Evolutionary conservation across 2,329 filamentous ascomycete species (phyloP), one percentile per base, ranked within the genome.

Genomic region (Claviceps paspali): DNA sequence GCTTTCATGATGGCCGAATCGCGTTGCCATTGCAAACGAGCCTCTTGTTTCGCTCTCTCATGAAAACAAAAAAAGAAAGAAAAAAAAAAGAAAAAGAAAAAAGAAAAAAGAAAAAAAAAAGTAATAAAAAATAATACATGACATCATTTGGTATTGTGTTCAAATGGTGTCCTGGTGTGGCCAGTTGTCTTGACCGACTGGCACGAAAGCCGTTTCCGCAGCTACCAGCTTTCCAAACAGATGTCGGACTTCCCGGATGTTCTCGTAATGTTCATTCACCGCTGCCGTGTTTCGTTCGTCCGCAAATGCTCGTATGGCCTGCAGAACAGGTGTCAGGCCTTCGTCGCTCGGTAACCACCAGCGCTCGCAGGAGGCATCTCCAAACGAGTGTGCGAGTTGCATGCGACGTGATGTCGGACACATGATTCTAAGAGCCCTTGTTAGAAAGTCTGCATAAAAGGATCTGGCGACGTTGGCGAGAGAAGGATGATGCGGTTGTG

Each of bases 321-420:
- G 78, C 38, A 95, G 67, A 29, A 92, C 73, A 1, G 73, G 71
- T 9, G 73, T 79, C 49, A 82, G 82, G 2, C 73, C 76, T 60
- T 88, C 81, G 43, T 84, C 74, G 53, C 91, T 72, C 2, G 86
- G 83, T 3, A 95, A 70, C 91, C 91, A 98, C 84, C 86, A 95
- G 40, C 79, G 68, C 31, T 73, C 73, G 37, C 86, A 75, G 15
- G 78, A 75, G 11, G 74, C 69, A 30, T 83, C 72, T 41, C 71
- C 65, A 67, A 91, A 94, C 18, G 84, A 56, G 33, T 81, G 70
- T 23, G 82, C 76, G 70, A 96, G 80, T 45, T 79, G 78, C 23
- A 62, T 66, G 40, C 88, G 79, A 48, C 88, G 77, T 10, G 73
- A 73, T 22, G 74, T 64, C 1, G 87, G 80, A 47, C 84, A 87